Evolutionary conservation across 208 protist species (phyloP).

Genomic region (Leishmania guyanensis): DNA sequence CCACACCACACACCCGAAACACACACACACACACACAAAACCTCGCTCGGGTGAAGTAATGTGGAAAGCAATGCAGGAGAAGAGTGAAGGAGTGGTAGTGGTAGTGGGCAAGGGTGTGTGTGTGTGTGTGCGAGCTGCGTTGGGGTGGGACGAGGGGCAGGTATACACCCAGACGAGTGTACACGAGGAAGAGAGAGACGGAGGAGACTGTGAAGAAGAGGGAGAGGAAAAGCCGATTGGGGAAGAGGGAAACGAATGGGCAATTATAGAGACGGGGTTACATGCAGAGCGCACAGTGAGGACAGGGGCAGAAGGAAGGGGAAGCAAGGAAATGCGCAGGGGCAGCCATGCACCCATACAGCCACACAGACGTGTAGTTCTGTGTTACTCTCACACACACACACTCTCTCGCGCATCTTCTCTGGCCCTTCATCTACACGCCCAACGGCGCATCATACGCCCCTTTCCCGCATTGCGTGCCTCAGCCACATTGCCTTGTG

Average conservation of each 20-base stretch:
- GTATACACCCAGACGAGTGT: not conserved
- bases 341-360: not conserved
- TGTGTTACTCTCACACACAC: not conserved
- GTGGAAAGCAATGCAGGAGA: not conserved
- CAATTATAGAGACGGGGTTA: not conserved
- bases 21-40: conserved; percentile 16
- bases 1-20: not conserved
- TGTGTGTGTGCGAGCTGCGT: not conserved
- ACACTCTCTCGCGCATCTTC: not conserved
- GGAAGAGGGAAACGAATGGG: not conserved
- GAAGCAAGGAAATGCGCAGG: not conserved
- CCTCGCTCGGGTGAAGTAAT: not conserved
- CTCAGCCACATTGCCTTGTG: not conserved
- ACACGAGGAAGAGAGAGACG: not conserved
- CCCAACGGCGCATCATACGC: not conserved
- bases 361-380: not conserved
- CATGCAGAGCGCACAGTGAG: not conserved
- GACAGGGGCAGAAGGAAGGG: not conserved
- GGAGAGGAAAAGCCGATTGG: not conserved
- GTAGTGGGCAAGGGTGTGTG: not conserved
- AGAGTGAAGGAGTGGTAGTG: not conserved
- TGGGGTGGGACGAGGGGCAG: not conserved
- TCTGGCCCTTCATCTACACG: not conserved
- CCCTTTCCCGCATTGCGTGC: not conserved
- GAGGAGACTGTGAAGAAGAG: not conserved